A percentile compares a stretch with the other conserved stretches of the same genome.
These are phyloP conservation scores for Lentinula sp. DNA, from an alignment of 768 basidiomycete genomes.

Conservation along the genomic window DNA sequence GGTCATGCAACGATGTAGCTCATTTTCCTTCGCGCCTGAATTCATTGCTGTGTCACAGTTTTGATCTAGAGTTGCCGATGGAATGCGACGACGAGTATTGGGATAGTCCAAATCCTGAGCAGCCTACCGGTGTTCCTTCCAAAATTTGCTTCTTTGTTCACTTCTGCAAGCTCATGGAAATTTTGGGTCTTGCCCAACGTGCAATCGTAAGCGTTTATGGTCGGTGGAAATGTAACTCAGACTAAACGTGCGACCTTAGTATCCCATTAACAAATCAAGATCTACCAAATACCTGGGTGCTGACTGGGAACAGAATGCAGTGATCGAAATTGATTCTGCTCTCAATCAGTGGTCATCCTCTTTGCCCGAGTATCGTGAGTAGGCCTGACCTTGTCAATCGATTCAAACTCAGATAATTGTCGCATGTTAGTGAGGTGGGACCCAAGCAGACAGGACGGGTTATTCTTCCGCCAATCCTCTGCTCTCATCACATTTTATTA, in stretches of 20 bases:
- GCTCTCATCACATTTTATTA: conserved; percentile 35
- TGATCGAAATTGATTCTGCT: conserved; percentile 57
- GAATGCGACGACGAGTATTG: conserved; percentile 49
- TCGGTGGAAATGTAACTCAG: conserved; percentile 4
- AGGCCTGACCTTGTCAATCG: background rate
- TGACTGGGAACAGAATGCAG: conserved; percentile 50
- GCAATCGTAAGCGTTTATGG: conserved; percentile 42
- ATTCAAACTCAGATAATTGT: background rate
- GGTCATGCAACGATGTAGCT: background rate
- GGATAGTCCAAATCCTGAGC: conserved; percentile 40
- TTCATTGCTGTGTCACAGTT: conserved; percentile 35
- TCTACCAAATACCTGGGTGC: conserved; percentile 18
- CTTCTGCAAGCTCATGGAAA: conserved; percentile 51
- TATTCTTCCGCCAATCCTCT: conserved; percentile 32
- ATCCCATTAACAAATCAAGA: conserved; percentile 8
- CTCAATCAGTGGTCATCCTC: conserved; percentile 57
- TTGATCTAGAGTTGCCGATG: conserved; percentile 60
- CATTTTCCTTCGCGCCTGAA: background rate
- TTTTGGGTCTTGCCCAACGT: conserved; percentile 54
- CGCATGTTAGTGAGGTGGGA: conserved; percentile 16
- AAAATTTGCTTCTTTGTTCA: conserved; percentile 45
- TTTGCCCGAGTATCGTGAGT: conserved; percentile 50
- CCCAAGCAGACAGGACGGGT: conserved; percentile 17
- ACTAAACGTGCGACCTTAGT: conserved; percentile 17
- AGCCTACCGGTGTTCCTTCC: conserved; percentile 42